These are phyloP conservation scores for Verbena officinalis DNA, from an alignment of 257 asterid species.

Conservation along the genomic window DNA sequence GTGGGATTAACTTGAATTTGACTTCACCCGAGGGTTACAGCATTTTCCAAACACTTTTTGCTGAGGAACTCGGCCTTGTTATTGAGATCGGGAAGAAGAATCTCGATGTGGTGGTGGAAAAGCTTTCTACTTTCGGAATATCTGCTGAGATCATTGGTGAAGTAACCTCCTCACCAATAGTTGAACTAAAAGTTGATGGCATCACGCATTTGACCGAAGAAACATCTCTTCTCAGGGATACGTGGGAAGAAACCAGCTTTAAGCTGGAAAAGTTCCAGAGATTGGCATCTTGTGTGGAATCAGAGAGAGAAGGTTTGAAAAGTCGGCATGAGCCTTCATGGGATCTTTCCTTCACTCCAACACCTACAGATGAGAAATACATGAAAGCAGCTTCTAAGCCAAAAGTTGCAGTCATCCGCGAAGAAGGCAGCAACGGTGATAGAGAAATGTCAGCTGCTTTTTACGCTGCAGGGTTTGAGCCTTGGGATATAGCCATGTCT, in stretches of 20 bases:
- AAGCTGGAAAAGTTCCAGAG: constrained; percentile 80
- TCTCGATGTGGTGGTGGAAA: constrained; percentile 44
- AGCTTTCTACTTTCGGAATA: constrained; percentile 51
- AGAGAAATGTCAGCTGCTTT: constrained; percentile 97
- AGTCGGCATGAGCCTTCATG: constrained; percentile 71
- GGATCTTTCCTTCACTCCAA: constrained; percentile 73
- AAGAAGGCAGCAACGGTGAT: constrained; percentile 98
- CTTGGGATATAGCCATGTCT: constrained; percentile 94
- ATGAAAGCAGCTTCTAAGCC: constrained; percentile 62
- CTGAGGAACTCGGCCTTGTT: constrained; percentile 88
- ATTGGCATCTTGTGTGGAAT: constrained; percentile 74
- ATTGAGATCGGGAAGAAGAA: constrained; percentile 65
- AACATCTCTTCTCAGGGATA: constrained; percentile 65
- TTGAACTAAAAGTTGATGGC: constrained; percentile 66
- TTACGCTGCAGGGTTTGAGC: constrained; percentile 87
- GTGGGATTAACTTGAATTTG: constrained; percentile 66
- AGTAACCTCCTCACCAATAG: constrained; percentile 50
- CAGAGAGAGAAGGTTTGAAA: constrained; percentile 77
- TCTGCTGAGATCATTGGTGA: constrained; percentile 66
- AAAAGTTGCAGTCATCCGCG: constrained; percentile 83
- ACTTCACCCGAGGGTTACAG: constrained; percentile 41
- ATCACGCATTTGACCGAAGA: constrained; percentile 54
- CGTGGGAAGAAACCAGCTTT: constrained; percentile 96
- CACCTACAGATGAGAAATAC: constrained; percentile 53
- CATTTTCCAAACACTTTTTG: constrained; percentile 60